Conservation (phyloP, 2,329 filamentous ascomycete genomes). For the Fusarium pseudoanthophilum region DNA sequence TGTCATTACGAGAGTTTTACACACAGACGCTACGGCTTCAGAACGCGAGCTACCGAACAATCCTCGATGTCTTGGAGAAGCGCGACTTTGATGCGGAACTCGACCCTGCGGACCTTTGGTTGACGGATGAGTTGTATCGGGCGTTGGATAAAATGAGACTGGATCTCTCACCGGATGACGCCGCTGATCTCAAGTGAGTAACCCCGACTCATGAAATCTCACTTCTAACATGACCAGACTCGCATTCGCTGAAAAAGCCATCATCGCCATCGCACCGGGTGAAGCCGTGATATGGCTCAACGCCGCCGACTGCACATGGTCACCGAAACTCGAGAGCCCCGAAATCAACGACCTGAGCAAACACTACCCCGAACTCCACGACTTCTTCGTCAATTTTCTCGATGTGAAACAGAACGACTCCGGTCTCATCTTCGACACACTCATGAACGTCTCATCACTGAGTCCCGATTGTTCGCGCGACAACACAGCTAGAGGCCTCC, state of each 20-base stretch:
- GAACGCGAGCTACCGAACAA: conserved; percentile 27
- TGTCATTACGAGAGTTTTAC: conserved; percentile 38
- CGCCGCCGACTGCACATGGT: conserved; percentile 32
- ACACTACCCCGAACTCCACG: conserved; percentile 34
- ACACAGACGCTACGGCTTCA: conserved; percentile 31
- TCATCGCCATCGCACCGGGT: conserved; percentile 30
- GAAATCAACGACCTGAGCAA: conserved; percentile 37
- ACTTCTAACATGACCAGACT: conserved; percentile 1
- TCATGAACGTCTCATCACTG: conserved; percentile 28
- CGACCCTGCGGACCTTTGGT: conserved; percentile 34
- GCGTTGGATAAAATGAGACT: conserved; percentile 34
- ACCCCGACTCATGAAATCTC: rapidly evolving
- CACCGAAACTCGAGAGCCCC: conserved; percentile 28
- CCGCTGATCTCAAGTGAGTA: conserved; percentile 31
- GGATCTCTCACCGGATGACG: conserved; percentile 24
- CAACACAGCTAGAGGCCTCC: conserved; percentile 26
- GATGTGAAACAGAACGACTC: conserved; percentile 29
- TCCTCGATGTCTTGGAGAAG: conserved; percentile 33
- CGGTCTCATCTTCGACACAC: conserved; percentile 30
- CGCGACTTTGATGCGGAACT: conserved; percentile 33
- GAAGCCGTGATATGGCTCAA: conserved; percentile 32
- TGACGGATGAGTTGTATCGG: conserved; percentile 32
- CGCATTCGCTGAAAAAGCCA: conserved; percentile 9
- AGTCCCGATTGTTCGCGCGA: conserved; percentile 27
- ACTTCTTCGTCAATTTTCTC: conserved; percentile 39